Evolutionary conservation across 2,329 filamentous ascomycete species (phyloP).

Genomic region (Tolypocladium sp.): DNA sequence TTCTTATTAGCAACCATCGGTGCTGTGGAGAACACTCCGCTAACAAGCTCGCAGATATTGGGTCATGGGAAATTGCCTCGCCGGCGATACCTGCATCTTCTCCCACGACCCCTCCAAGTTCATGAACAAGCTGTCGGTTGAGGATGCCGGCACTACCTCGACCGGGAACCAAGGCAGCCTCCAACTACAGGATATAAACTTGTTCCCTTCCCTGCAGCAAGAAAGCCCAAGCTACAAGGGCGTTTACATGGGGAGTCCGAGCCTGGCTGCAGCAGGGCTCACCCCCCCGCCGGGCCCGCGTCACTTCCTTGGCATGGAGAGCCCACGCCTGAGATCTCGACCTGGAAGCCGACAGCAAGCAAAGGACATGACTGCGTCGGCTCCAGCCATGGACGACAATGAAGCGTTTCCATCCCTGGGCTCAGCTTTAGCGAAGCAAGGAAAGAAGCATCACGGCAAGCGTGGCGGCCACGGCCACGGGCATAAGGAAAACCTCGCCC

Average conservation of each 20-base stretch:
- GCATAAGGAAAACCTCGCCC: slow-evolving; percentile 56
- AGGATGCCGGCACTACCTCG: slow-evolving; percentile 58
- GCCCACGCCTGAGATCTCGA: slow-evolving; percentile 67
- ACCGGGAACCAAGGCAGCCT: slow-evolving; percentile 55
- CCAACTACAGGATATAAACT: slow-evolving; percentile 73
- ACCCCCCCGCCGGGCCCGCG: slow-evolving; percentile 65
- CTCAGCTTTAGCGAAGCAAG: slow-evolving; percentile 62
- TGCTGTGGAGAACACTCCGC: not conserved
- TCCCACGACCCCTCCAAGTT: slow-evolving; percentile 89
- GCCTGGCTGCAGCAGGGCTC: slow-evolving; percentile 40
- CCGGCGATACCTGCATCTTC: slow-evolving; percentile 90
- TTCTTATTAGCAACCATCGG: not conserved
- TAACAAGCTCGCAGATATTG: slow-evolving; percentile 58
- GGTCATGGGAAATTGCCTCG: slow-evolving; percentile 91
- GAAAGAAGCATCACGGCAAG: slow-evolving; percentile 91
- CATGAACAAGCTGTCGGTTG: slow-evolving; percentile 70
- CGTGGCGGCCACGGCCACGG: slow-evolving; percentile 69
- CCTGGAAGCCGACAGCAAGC: slow-evolving; percentile 68
- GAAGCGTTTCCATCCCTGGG: slow-evolving; percentile 91
- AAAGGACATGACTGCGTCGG: slow-evolving; percentile 52
- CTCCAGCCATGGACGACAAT: slow-evolving; percentile 80
- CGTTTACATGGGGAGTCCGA: slow-evolving; percentile 43
- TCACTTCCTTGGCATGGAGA: slow-evolving; percentile 49
- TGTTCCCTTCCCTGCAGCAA: slow-evolving; percentile 69
- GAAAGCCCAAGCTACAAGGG: slow-evolving; percentile 49